Evolutionary conservation across 306 rosid genomes (phyloP), one percentile per base, ranked within the genome.

Genomic region (Gillenia trifoliata): DNA sequence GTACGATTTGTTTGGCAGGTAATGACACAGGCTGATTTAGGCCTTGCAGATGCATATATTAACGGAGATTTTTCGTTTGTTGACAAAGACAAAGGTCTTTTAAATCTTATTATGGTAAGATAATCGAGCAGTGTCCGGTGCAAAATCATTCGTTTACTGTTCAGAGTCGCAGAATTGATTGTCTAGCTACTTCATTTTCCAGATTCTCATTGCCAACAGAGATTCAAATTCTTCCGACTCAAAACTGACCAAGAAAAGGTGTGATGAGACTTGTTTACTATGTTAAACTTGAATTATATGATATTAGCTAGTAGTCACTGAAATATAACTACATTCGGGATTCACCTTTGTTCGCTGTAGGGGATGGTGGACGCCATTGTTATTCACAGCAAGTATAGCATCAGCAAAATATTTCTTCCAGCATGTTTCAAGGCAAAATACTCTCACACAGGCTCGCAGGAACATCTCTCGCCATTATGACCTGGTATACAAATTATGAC

Each of bases 361-460:
- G 77, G 97, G 98, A 68, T 91, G 98, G 98, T 93, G 98, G 97
- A 89, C 96, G 13, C 98, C 98, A 34, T 41, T 85, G 83, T 77
- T 94, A 28, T 79, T 88, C 55, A 94, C 98, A 36, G 89, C 98
- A 60, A 72, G 87, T 77, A 62, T 90, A 73, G 82, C 90, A 57
- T 93, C 93, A 64, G 93, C 97, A 57, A 94, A 85, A 74, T 89
- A 85, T 66, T 90, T 89, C 69, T 84, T 86, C 59, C 89, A 87
- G 36, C 97, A 91, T 79, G 77, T 83, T 72, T 84, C 88, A n/a
- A 91, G 98, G 78, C 73, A 89, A 86, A 93, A 93, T 66, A 91
- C 96, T 68, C 87, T 93, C 52, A 91, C 97, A 17, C 96, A 88
- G 66, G 96, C 94, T 74, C 96, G 96, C 70, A 79, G 93, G 81